phyloP scores from a whole-genome alignment of 148 eudicot genomes.

The Chenopodium formosanum region DNA sequence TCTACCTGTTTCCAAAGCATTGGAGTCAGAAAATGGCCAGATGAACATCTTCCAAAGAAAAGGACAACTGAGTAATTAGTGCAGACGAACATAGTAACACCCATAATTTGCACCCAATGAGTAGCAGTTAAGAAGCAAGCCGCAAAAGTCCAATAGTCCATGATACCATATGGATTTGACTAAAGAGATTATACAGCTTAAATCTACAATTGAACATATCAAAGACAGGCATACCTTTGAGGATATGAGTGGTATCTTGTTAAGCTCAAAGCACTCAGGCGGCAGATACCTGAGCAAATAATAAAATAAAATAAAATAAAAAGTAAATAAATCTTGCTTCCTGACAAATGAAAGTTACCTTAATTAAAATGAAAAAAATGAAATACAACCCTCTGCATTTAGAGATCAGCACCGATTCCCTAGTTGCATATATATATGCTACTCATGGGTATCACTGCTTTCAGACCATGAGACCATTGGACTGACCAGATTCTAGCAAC shows the following conservation, averaged over 20 bases:
- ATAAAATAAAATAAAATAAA: conserved; percentile 4
- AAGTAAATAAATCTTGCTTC: neutral
- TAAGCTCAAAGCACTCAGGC: conserved; percentile 98
- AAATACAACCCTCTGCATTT: neutral
- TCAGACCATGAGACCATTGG: neutral
- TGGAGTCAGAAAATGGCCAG: conserved; percentile 5
- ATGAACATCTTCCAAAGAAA: neutral
- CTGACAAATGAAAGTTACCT: neutral
- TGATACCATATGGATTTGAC: neutral
- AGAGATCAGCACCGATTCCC: neutral
- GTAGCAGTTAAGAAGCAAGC: conserved; percentile 11
- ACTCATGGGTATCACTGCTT: neutral
- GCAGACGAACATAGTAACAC: neutral
- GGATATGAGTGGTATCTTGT: conserved; percentile 87
- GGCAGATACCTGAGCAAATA: conserved; percentile 79
- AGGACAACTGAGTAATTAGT: conserved; percentile 5
- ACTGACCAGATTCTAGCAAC: neutral
- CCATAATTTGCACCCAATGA: neutral
- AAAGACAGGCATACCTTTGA: conserved; percentile 61
- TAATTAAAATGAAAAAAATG: no score
- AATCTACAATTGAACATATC: neutral
- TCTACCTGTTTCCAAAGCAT: conserved; percentile 62
- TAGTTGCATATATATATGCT: neutral
- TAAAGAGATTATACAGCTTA: neutral
- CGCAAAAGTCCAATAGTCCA: neutral